These are phyloP conservation scores for Perkinsus olseni DNA, from an alignment of 169 alveolate species.

Conservation along the genomic window DNA sequence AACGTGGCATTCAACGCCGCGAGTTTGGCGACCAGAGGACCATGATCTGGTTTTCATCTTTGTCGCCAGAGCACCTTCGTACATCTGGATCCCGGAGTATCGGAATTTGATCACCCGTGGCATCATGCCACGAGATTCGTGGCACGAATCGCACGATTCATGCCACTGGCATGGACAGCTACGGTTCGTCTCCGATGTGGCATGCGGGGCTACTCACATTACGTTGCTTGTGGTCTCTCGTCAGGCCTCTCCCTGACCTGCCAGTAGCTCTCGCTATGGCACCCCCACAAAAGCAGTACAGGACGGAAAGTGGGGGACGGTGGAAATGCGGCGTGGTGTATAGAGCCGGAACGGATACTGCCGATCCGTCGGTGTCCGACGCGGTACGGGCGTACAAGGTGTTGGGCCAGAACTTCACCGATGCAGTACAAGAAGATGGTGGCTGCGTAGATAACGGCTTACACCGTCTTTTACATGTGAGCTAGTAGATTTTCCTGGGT, in stretches of 20 bases:
- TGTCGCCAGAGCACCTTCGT: too few relatives aligned
- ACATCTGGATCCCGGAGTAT: too few relatives aligned
- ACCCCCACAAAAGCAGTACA: neutral
- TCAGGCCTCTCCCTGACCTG: neutral
- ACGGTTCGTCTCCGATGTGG: too few relatives aligned
- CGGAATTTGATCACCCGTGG: too few relatives aligned
- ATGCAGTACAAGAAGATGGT: neutral
- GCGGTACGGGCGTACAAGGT: neutral
- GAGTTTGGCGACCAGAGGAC: too few relatives aligned
- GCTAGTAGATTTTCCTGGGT: neutral
- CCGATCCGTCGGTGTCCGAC: neutral
- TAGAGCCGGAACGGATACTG: neutral
- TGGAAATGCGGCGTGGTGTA: neutral
- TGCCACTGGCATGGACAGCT: too few relatives aligned
- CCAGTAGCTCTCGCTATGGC: neutral
- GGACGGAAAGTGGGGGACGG: neutral
- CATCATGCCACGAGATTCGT: too few relatives aligned
- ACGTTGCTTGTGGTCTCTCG: too few relatives aligned
- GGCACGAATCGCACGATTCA: too few relatives aligned
- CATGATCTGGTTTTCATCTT: too few relatives aligned
- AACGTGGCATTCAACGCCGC: too few relatives aligned
- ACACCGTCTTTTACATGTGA: neutral
- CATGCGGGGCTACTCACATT: too few relatives aligned
- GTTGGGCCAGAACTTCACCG: neutral
- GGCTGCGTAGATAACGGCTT: neutral